phyloP scores from a whole-genome alignment of 805 yeast genomes.

The Priceomyces melissophilus region DNA sequence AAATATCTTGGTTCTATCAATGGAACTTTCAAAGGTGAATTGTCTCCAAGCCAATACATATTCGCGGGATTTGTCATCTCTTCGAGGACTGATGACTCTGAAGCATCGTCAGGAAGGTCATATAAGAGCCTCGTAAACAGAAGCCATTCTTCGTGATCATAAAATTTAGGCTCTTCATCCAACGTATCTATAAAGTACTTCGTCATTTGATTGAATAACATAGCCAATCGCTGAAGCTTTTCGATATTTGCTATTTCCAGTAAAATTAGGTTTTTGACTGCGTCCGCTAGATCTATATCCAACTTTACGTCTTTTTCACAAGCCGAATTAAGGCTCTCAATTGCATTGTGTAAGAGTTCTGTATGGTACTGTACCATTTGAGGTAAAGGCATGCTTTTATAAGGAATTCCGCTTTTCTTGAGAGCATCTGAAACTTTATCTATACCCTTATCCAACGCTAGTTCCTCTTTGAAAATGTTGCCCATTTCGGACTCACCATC shows the following conservation, averaged over 20 bases:
- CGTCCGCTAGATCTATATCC: neutral
- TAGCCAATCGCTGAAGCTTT: slow-evolving; percentile 6
- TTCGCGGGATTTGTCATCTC: slow-evolving; percentile 10
- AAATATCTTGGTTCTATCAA: slow-evolving; percentile 66
- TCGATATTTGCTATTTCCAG: neutral
- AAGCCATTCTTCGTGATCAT: slow-evolving; percentile 53
- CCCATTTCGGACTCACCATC: neutral
- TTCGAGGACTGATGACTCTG: neutral
- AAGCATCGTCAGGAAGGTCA: slow-evolving; percentile 3
- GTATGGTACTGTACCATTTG: neutral
- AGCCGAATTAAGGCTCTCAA: neutral
- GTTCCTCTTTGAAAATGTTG: neutral
- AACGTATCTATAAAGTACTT: slow-evolving; percentile 32
- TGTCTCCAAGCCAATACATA: slow-evolving; percentile 61
- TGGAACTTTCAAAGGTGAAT: slow-evolving; percentile 69
- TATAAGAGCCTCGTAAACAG: slow-evolving; percentile 21
- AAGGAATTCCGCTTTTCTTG: neutral
- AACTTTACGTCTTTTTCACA: neutral
- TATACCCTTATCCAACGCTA: neutral
- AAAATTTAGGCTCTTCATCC: slow-evolving; percentile 40
- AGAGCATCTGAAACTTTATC: neutral
- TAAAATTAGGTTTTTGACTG: neutral
- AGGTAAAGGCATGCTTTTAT: neutral
- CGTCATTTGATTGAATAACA: slow-evolving; percentile 23
- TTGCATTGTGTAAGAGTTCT: neutral